Evolutionary conservation across 73 alveolate genomes (phyloP).

Genomic region (Halteria grandinella): DNA sequence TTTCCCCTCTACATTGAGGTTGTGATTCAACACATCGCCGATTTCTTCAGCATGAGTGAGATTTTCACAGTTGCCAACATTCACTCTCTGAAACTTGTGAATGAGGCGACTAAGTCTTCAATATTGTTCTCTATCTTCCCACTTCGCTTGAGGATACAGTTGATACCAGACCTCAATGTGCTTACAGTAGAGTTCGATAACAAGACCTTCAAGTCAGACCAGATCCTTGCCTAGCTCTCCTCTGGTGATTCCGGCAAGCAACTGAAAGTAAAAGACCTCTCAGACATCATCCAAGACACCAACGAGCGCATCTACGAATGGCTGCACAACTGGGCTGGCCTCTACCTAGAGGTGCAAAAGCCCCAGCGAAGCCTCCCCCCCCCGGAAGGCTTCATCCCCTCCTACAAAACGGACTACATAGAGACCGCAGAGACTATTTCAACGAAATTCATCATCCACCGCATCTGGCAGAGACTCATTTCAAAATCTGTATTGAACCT

Average conservation of each 20-base stretch:
- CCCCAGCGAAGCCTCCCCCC: background rate
- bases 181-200: slow-evolving; percentile 13
- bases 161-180: slow-evolving; percentile 28
- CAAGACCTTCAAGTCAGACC: background rate
- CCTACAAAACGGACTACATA: background rate
- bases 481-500: slow-evolving; percentile 13
- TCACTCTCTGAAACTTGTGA: background rate
- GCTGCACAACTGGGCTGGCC: slow-evolving; percentile 32
- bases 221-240: background rate
- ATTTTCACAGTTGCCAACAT: background rate
- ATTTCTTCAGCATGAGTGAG: background rate
- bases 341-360: background rate
- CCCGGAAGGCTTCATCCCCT: background rate
- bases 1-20: slow-evolving; percentile 33
- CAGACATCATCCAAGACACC: background rate
- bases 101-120: background rate
- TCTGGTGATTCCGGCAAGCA: background rate
- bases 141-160: background rate
- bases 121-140: slow-evolving; percentile 1
- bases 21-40: background rate
- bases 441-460: background rate
- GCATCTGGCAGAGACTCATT: background rate
- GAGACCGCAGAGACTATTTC: background rate
- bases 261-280: background rate
- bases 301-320: slow-evolving; percentile 12